These are phyloP conservation scores for Candolleomyces eurysporus DNA, from an alignment of 768 basidiomycete genomes.

Conservation along the genomic window DNA sequence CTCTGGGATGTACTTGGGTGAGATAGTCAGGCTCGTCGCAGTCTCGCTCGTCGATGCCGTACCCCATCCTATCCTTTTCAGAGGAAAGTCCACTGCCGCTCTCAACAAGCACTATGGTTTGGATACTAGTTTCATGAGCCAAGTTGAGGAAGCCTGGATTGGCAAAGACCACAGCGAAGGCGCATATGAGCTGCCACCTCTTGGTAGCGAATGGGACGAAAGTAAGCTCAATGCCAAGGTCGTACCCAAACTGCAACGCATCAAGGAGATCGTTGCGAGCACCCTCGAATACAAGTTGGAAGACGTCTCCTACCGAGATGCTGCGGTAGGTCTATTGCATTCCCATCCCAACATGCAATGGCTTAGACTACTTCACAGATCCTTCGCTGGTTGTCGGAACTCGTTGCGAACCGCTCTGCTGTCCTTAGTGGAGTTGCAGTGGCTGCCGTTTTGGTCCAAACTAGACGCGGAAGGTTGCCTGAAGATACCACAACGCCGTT, in stretches of 20 bases:
- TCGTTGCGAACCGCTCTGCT: conserved; percentile 83
- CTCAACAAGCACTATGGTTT: conserved; percentile 93
- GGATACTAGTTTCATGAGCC: conserved; percentile 91
- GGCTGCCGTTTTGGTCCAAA: conserved; percentile 83
- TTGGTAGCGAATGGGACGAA: conserved; percentile 31
- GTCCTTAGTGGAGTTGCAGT: conserved; percentile 83
- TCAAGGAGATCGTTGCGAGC: conserved; percentile 60
- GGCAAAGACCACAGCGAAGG: conserved; percentile 31
- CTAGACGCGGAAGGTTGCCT: conserved; percentile 58
- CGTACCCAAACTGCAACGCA: conserved; percentile 43
- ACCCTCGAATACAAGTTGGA: conserved; percentile 57
- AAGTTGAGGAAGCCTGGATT: conserved; percentile 75
- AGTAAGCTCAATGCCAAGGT: conserved; percentile 29
- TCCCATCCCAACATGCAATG: neutral
- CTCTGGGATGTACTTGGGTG: conserved; percentile 98
- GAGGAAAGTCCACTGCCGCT: conserved; percentile 64
- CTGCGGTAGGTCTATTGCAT: conserved; percentile 39
- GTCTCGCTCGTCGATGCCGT: conserved; percentile 77
- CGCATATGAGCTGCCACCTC: conserved; percentile 32
- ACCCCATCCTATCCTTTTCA: conserved; percentile 73
- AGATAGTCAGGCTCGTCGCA: conserved; percentile 84
- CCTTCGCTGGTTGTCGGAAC: conserved; percentile 74
- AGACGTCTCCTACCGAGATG: conserved; percentile 57
- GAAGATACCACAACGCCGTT: conserved; percentile 27
- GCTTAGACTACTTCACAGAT: conserved; percentile 39